A percentile compares a stretch with the other conserved stretches of the same genome.
Evolutionary conservation across 1,284 basidiomycete genomes (phyloP).

Genomic region (Lignosus rhinocerotis): DNA sequence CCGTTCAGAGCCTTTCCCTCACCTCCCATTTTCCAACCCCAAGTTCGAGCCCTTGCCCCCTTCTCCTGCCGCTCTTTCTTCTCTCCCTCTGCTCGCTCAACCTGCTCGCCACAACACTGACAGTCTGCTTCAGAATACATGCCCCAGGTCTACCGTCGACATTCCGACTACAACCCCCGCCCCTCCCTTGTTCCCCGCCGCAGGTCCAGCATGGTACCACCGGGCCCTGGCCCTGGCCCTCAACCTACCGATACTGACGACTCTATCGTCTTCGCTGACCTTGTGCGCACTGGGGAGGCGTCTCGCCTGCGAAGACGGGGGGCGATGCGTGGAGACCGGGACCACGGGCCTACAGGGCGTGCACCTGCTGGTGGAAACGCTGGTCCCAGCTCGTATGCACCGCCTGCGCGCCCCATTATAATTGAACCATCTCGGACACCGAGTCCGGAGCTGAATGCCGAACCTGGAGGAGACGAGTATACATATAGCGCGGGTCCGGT

Average conservation of each 20-base stretch:
- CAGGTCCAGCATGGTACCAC: slow-evolving; percentile 21
- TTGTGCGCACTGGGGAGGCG: slow-evolving; percentile 68
- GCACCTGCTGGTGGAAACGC: slow-evolving; percentile 1
- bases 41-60: not conserved
- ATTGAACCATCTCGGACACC: slow-evolving; percentile 36
- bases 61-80: not conserved
- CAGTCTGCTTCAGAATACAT: slow-evolving; percentile 15
- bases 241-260: slow-evolving; percentile 54
- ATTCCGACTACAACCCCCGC: slow-evolving; percentile 24
- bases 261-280: slow-evolving; percentile 67
- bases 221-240: slow-evolving; percentile 17
- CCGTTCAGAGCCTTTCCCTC: slow-evolving; percentile 12
- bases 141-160: slow-evolving; percentile 31
- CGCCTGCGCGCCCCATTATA: slow-evolving; percentile 21
- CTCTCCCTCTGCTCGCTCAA: not conserved
- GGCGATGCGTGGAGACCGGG: slow-evolving; percentile 55
- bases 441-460: slow-evolving; percentile 27
- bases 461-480: slow-evolving; percentile 25
- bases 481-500: slow-evolving; percentile 21
- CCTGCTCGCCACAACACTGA: slow-evolving; percentile 5
- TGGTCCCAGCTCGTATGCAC: slow-evolving; percentile 15
- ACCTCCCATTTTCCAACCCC: slow-evolving; percentile 9
- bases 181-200: slow-evolving; percentile 25
- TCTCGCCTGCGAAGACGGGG: slow-evolving; percentile 70
- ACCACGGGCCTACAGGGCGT: slow-evolving; percentile 37